Evolutionary conservation across 2,329 filamentous ascomycete species (phyloP).

Genomic region (Sarocladium kiliense): DNA sequence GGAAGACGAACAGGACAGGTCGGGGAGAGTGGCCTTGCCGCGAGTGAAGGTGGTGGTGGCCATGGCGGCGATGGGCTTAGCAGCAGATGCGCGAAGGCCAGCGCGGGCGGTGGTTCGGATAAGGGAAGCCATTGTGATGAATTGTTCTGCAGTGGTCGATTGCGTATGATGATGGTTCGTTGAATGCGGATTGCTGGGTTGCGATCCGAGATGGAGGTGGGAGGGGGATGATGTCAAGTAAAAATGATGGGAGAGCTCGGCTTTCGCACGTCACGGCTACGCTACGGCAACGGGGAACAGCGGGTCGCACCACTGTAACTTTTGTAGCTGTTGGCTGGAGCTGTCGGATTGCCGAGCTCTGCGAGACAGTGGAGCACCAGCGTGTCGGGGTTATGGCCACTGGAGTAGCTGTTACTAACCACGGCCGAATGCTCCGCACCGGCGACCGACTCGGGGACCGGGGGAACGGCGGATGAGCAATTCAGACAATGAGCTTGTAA

Average conservation of each 20-base stretch:
- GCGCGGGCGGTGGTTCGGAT: constrained; percentile 69
- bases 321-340: too few species aligned
- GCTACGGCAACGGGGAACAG: neutral
- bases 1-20: constrained; percentile 56
- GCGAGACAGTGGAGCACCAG: neutral
- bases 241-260: constrained; percentile 3
- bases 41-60: constrained; percentile 73
- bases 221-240: constrained; percentile 7
- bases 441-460: neutral
- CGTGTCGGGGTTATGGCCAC: neutral
- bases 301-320: neutral
- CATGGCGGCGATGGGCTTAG: constrained; percentile 58
- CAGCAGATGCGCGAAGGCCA: constrained; percentile 62
- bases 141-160: neutral
- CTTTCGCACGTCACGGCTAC: constrained; percentile 5
- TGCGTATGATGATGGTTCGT: neutral
- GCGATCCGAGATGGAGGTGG: neutral
- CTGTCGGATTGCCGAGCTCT: constrained; percentile 7
- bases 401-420: neutral
- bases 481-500: too few species aligned
- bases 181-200: neutral
- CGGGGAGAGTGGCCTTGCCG: constrained; percentile 88
- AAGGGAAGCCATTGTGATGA: constrained; percentile 65
- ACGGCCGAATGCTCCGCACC: neutral
- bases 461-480: neutral